phyloP scores from a whole-genome alignment of 345 rosid species.

The Citrus unshiu region DNA sequence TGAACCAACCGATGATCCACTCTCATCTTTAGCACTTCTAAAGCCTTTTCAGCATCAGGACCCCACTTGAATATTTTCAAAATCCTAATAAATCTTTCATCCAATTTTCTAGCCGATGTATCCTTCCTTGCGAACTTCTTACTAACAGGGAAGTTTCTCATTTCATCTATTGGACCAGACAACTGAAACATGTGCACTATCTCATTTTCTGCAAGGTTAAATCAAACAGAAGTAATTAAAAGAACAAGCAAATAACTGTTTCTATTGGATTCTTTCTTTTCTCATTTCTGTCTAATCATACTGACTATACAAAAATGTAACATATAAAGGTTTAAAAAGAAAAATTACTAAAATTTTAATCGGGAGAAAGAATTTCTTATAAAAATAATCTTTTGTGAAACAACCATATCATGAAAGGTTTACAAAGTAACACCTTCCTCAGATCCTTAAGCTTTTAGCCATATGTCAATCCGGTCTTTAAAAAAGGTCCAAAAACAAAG shows the following conservation, averaged over 20 bases:
- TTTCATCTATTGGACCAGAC: slow-evolving; percentile 30
- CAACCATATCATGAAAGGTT: not conserved
- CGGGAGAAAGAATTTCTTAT: too few relatives aligned
- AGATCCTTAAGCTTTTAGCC: not conserved
- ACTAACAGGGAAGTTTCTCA: slow-evolving; percentile 25
- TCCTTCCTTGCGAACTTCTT: slow-evolving; percentile 36
- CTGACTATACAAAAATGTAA: not conserved
- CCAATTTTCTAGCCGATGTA: slow-evolving; percentile 56
- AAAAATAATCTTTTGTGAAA: too few relatives aligned
- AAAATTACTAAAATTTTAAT: not conserved
- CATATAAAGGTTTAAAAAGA: not conserved
- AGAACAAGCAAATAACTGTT: not conserved
- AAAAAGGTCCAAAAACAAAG: not conserved
- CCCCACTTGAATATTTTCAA: slow-evolving; percentile 98
- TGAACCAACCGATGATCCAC: slow-evolving; percentile 76
- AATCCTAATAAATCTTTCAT: slow-evolving; percentile 86
- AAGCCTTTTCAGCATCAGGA: slow-evolving; percentile 87
- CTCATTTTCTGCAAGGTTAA: slow-evolving; percentile 57
- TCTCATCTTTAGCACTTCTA: slow-evolving; percentile 81
- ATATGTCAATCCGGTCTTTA: not conserved
- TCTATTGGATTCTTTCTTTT: not conserved
- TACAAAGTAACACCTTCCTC: not conserved
- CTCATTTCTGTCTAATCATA: not conserved
- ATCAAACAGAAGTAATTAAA: not conserved
- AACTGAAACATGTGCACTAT: slow-evolving; percentile 77